Conservation (phyloP, 805 yeast genomes). For the Metschnikowia baotianmanensis region DNA sequence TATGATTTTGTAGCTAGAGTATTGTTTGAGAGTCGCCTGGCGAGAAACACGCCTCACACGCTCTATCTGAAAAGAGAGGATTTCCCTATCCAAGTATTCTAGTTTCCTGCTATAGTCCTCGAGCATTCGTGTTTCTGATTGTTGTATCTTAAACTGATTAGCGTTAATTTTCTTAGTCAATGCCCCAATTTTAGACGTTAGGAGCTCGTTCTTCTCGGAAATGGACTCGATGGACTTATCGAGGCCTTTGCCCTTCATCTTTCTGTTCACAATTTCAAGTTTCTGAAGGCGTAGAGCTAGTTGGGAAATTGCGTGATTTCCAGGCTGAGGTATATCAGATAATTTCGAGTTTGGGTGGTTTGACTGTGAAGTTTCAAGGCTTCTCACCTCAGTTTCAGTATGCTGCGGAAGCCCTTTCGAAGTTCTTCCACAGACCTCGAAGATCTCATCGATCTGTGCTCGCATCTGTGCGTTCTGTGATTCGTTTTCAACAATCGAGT, state of each 20-base stretch:
- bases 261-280: slow-evolving; percentile 22
- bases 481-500: slow-evolving; percentile 29
- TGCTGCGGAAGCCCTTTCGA: not conserved
- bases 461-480: slow-evolving; percentile 20
- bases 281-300: slow-evolving; percentile 33
- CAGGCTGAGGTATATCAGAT: slow-evolving; percentile 4
- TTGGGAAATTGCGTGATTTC: slow-evolving; percentile 17
- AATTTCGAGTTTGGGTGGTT: not conserved
- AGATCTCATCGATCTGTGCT: slow-evolving; percentile 27
- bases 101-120: slow-evolving; percentile 9
- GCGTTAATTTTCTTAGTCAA: slow-evolving; percentile 1
- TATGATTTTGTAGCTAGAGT: slow-evolving; percentile 24
- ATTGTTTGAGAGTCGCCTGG: slow-evolving; percentile 27
- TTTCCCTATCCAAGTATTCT: slow-evolving; percentile 7
- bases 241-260: slow-evolving; percentile 12
- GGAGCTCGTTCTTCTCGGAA: not conserved
- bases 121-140: not conserved
- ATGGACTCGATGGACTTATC: slow-evolving; percentile 9
- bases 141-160: not conserved
- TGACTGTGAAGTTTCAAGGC: not conserved
- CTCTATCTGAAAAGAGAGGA: slow-evolving; percentile 8
- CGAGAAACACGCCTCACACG: slow-evolving; percentile 22
- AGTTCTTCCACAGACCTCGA: slow-evolving; percentile 16
- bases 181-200: slow-evolving; percentile 1
- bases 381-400: not conserved